Conservation (phyloP, 163 green algal genomes). For the Coccomyxa subellipsoidea region DNA sequence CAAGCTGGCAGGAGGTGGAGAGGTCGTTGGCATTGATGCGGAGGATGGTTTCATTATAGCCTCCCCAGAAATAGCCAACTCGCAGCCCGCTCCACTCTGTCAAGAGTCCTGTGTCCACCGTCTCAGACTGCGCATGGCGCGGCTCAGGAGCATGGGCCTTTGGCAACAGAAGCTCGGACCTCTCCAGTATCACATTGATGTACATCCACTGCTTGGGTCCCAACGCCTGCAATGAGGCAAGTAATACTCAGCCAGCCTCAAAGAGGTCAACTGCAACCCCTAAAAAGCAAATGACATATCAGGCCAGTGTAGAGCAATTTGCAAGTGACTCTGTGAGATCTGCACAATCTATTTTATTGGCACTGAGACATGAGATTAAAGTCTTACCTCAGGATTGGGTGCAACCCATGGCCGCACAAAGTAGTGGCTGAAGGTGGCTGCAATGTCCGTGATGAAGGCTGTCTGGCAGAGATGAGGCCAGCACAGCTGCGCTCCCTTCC, state of each 20-base stretch:
- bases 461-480: constrained; percentile 35
- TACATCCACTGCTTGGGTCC: constrained; percentile 37
- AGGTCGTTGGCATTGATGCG: constrained; percentile 32
- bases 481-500: constrained; percentile 24
- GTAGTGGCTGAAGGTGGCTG: constrained; percentile 31
- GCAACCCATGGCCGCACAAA: constrained; percentile 20
- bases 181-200: constrained; percentile 42
- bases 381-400: constrained; percentile 19
- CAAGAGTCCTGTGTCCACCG: constrained; percentile 1
- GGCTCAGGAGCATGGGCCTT: background rate
- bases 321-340: background rate
- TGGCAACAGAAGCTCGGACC: constrained; percentile 28
- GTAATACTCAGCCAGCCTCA: background rate
- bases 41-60: constrained; percentile 32
- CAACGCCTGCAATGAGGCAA: background rate
- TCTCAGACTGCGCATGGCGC: background rate
- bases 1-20: constrained; percentile 2
- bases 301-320: background rate
- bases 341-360: background rate
- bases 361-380: background rate
- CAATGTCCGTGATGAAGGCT: constrained; percentile 28
- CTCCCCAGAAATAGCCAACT: constrained; percentile 43
- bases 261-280: background rate
- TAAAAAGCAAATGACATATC: background rate
- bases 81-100: constrained; percentile 23